Conservation (phyloP, 2,329 filamentous ascomycete species). For the Colletotrichum magnum region DNA sequence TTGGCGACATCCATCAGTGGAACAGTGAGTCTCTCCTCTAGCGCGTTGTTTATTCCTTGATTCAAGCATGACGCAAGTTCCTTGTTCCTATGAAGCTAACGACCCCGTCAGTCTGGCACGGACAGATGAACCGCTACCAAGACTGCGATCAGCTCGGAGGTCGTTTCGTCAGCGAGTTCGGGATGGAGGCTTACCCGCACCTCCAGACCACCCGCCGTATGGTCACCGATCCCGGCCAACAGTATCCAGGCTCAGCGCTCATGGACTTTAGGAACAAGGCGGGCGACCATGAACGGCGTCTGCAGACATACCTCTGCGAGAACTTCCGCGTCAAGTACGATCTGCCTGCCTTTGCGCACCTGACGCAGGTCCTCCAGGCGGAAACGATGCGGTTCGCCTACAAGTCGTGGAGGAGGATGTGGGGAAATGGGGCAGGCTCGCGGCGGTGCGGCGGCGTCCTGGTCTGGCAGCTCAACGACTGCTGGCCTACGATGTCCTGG, state of each 20-base stretch:
- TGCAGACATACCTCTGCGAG: constrained; percentile 81
- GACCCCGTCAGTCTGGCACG: not conserved
- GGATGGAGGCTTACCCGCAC: not conserved
- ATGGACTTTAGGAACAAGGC: constrained; percentile 86
- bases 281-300: constrained; percentile 79
- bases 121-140: not conserved
- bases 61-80: not conserved
- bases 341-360: constrained; percentile 81
- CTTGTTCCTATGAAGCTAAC: not conserved
- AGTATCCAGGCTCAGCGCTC: not conserved
- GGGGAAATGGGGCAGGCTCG: constrained; percentile 66
- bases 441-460: constrained; percentile 74
- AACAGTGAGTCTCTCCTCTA: constrained; percentile 55
- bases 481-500: constrained; percentile 77
- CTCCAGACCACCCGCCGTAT: not conserved
- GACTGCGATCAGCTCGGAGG: not conserved
- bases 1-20: constrained; percentile 89
- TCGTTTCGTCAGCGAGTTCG: not conserved
- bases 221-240: not conserved
- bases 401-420: constrained; percentile 72
- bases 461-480: constrained; percentile 80
- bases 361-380: constrained; percentile 68
- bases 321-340: constrained; percentile 74
- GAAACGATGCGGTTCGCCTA: constrained; percentile 67
- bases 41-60: not conserved